phyloP scores from a whole-genome alignment of 257 asterid genomes.

The Dorcoceras hygrometricum region DNA sequence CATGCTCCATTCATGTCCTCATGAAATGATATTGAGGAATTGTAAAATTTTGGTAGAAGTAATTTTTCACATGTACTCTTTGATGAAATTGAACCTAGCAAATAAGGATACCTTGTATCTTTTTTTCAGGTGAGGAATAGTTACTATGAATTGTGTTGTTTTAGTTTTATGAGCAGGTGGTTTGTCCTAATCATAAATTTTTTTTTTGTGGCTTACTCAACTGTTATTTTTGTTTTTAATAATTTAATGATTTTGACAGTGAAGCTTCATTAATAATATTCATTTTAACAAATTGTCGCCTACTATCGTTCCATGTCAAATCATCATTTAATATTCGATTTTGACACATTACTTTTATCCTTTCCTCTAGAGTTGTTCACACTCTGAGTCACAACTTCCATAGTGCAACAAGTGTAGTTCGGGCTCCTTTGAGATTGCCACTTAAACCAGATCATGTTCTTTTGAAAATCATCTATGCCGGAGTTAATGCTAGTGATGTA shows the following conservation, averaged over 20 bases:
- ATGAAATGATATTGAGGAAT: neutral
- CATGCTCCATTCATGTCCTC: slow-evolving; percentile 6
- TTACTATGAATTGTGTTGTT: neutral
- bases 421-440: slow-evolving; percentile 55
- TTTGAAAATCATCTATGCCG: slow-evolving; percentile 87
- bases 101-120: slow-evolving; percentile 1
- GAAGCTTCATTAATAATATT: neutral
- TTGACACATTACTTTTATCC: slow-evolving; percentile 24
- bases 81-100: slow-evolving; percentile 1
- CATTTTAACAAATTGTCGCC: neutral
- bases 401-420: slow-evolving; percentile 67
- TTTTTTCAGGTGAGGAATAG: slow-evolving; percentile 5
- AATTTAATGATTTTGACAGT: neutral
- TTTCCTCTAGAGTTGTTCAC: slow-evolving; percentile 70
- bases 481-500: slow-evolving; percentile 99
- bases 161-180: neutral
- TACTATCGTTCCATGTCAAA: slow-evolving; percentile 15
- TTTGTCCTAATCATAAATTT: slow-evolving; percentile 2
- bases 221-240: neutral
- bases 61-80: slow-evolving; percentile 1
- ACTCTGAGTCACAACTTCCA: slow-evolving; percentile 84
- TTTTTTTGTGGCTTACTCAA: neutral
- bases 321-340: slow-evolving; percentile 15
- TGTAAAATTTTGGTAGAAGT: neutral
- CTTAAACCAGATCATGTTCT: slow-evolving; percentile 77